A percentile compares a stretch with the other conserved stretches of the same genome.
Evolutionary conservation across 2,329 filamentous ascomycete genomes (phyloP).

Genomic region (Nigrograna mackinnonii): DNA sequence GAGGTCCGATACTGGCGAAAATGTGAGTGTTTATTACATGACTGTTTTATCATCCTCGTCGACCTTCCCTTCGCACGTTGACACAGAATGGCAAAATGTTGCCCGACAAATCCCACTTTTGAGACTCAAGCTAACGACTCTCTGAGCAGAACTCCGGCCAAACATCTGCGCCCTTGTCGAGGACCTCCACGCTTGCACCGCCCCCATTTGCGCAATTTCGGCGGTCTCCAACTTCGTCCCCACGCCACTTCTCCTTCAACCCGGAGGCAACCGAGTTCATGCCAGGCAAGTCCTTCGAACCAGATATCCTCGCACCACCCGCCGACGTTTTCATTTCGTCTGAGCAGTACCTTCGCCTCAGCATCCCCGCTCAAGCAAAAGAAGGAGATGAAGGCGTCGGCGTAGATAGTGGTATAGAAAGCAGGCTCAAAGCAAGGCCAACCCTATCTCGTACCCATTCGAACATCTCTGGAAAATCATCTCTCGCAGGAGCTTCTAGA

Average conservation of each 20-base stretch:
- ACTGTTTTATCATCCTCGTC: too few relatives aligned
- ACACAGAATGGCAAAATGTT: too few relatives aligned
- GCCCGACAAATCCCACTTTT: too few relatives aligned
- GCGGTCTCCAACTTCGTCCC: slow-evolving; percentile 28
- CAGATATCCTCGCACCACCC: slow-evolving; percentile 13
- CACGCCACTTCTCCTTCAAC: slow-evolving; percentile 36
- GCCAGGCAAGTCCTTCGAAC: slow-evolving; percentile 21
- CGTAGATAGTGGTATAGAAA: slow-evolving; percentile 2
- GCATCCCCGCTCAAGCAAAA: slow-evolving; percentile 25
- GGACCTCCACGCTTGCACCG: slow-evolving; percentile 29
- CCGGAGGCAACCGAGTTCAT: slow-evolving; percentile 39
- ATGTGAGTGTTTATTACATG: slow-evolving; percentile 1
- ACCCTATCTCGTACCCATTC: neutral
- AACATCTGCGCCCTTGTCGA: slow-evolving; percentile 19
- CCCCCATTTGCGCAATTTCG: slow-evolving; percentile 18
- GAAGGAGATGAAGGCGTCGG: slow-evolving; percentile 23
- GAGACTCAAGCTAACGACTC: too few relatives aligned
- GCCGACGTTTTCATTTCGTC: slow-evolving; percentile 19
- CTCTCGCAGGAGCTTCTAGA: neutral
- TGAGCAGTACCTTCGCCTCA: slow-evolving; percentile 35
- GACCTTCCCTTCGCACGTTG: too few relatives aligned
- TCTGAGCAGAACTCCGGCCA: too few relatives aligned
- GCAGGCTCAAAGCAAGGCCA: too few relatives aligned
- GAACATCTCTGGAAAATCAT: neutral
- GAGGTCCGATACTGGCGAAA: slow-evolving; percentile 15